Percentiles rank a stretch among this genome's conserved stretches.
Evolutionary conservation across 169 alveolate species (phyloP).

Genomic region (Eimeria maxima): DNA sequence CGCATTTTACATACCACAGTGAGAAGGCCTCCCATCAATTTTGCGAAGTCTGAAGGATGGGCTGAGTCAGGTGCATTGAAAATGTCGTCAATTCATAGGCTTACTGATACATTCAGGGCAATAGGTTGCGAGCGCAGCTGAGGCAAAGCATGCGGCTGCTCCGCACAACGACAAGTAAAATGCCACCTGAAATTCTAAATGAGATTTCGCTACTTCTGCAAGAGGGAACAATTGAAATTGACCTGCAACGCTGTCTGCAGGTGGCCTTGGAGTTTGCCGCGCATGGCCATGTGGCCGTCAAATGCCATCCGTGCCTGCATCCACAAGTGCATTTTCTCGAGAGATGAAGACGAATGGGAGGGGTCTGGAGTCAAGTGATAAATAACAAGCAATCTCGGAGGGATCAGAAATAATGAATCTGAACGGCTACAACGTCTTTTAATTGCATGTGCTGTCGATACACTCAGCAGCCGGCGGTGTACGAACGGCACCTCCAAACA

Average conservation of each 20-base stretch:
- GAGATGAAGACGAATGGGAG: neutral
- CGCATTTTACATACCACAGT: conserved; percentile 29
- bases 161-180: conserved; percentile 35
- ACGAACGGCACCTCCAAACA: neutral
- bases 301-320: conserved; percentile 64
- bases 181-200: conserved; percentile 46
- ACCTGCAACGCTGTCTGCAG: conserved; percentile 73
- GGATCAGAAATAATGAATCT: conserved; percentile 44
- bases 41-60: neutral
- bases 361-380: neutral
- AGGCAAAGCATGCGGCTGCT: conserved; percentile 57
- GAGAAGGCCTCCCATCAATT: conserved; percentile 51
- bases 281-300: conserved; percentile 71
- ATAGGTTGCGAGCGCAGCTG: conserved; percentile 23
- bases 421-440: neutral
- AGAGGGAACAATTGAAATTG: neutral
- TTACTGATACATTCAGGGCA: conserved; percentile 75
- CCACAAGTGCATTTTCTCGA: conserved; percentile 59
- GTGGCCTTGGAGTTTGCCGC: conserved; percentile 67
- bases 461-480: conserved; percentile 7
- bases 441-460: conserved; percentile 22
- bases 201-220: neutral
- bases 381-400: neutral
- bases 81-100: neutral
- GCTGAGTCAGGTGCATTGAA: neutral